A percentile compares a stretch with the other conserved stretches of the same genome.
Evolutionary conservation across 805 yeast genomes (phyloP).

Genomic region (Wickerhamiella musiphila): DNA sequence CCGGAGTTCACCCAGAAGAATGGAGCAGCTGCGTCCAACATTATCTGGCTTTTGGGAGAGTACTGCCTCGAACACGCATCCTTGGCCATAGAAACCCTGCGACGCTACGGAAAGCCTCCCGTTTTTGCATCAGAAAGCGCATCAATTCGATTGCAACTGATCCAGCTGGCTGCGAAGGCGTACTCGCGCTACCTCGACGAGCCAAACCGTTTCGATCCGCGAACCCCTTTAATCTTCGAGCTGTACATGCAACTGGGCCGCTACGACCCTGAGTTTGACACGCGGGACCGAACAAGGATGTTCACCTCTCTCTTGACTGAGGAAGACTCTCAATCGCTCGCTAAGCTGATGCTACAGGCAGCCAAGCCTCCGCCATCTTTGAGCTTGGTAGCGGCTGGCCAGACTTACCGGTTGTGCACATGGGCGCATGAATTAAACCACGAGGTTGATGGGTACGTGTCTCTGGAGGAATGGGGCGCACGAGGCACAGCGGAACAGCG

Average conservation of each 20-base stretch:
- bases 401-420: constrained; percentile 18
- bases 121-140: too few species aligned
- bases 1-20: constrained; percentile 15
- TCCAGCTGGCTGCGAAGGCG: constrained; percentile 59
- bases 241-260: constrained; percentile 45
- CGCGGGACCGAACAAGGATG: constrained; percentile 73
- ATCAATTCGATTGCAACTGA: constrained; percentile 58
- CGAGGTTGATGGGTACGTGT: constrained; percentile 19
- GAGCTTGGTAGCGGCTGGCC: constrained; percentile 5
- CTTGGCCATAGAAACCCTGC: constrained; percentile 60
- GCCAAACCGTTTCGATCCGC: constrained; percentile 7
- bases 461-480: constrained; percentile 30
- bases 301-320: constrained; percentile 42
- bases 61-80: constrained; percentile 30
- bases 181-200: constrained; percentile 37
- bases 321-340: constrained; percentile 37
- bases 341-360: constrained; percentile 54
- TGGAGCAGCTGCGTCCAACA: constrained; percentile 52
- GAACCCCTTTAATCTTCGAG: constrained; percentile 36
- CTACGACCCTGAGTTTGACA: constrained; percentile 58
- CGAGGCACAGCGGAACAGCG: too few species aligned
- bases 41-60: constrained; percentile 86
- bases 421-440: constrained; percentile 18
- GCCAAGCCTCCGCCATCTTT: constrained; percentile 48
- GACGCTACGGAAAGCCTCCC: constrained; percentile 34